phyloP scores from a whole-genome alignment of 208 protist species.

The Wallacemonas sp. region DNA sequence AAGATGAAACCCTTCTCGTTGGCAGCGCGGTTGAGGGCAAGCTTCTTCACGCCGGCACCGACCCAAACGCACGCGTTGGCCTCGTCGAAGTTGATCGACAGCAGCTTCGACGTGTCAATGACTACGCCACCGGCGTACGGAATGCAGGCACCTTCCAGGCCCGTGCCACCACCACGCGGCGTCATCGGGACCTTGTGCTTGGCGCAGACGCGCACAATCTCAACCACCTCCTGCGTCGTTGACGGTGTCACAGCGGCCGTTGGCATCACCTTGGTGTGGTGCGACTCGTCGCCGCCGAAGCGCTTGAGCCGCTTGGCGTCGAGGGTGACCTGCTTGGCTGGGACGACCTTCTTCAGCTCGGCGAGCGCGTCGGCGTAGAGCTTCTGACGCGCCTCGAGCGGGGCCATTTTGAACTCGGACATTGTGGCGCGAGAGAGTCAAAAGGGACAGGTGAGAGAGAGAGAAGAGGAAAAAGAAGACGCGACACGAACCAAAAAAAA shows the following conservation, averaged over 20 bases:
- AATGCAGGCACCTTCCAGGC: constrained; percentile 56
- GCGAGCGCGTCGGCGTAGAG: constrained; percentile 36
- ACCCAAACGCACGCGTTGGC: constrained; percentile 66
- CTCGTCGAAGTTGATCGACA: constrained; percentile 41
- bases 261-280: constrained; percentile 23
- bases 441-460: too few relatives aligned
- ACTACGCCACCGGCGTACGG: constrained; percentile 56
- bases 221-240: constrained; percentile 30
- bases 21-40: constrained; percentile 33
- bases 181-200: constrained; percentile 51
- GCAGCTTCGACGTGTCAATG: constrained; percentile 48
- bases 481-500: too few relatives aligned
- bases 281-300: constrained; percentile 39
- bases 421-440: too few relatives aligned
- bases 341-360: constrained; percentile 25
- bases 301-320: constrained; percentile 25
- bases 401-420: constrained; percentile 21
- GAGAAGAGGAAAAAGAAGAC: too few relatives aligned
- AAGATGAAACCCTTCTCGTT: constrained; percentile 43
- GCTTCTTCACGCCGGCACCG: constrained; percentile 64
- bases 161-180: constrained; percentile 49
- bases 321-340: constrained; percentile 35
- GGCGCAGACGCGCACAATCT: constrained; percentile 32
- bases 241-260: constrained; percentile 30
- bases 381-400: constrained; percentile 31